Base-by-base conservation (phyloP, 441 rosid genomes). In the Populus hybrid region DNA sequence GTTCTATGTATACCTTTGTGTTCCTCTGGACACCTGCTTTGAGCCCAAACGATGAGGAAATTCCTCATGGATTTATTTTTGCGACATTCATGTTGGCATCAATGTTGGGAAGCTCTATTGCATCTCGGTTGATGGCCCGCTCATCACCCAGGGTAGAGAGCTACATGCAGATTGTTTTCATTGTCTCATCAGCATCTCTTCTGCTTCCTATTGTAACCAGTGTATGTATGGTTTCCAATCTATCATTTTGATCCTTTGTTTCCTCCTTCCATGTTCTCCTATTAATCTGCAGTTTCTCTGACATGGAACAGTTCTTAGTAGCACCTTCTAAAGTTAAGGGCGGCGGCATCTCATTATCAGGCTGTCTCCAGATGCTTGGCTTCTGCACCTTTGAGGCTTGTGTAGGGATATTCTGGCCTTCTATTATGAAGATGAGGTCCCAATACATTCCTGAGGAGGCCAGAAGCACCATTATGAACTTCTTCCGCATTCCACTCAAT, bases 381-480 rank as follows among this genome's bases (percentile, higher is more conserved):
- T 95, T 95, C 90, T 95, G 98, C 74, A 82, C 91, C 28, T 95
- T 95, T 76, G 98, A 95, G 89, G 89, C 93, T 26, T 94, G 98
- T 83, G 98, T 94, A 3, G 98, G 98, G 24, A 84, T 94, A 79
- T 94, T 93, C 85, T 94, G 98, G 98, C 98, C 98, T 70, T 94
- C 97, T 68, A 94, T 94, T 71, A 94, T 94, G 98, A 94, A 94
- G 87, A 94, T 94, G 98, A 89, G 98, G 82, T 91, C 98, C 23
- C 98, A 94, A 72, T 94, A 90, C 87, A 93, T 94, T 76, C 98
- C 98, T 1, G 98, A 94, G 87, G 97, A 94, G 82, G 97, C 98
- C 75, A 89, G 98, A 79, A 94, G 97, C 92, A 94, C 98, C 79
- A 94, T 94, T 78, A 94, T 94, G 98, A 94, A 93, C 84, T 91